Conservation (phyloP, 768 basidiomycete species). For the Royoungia palumana region DNA sequence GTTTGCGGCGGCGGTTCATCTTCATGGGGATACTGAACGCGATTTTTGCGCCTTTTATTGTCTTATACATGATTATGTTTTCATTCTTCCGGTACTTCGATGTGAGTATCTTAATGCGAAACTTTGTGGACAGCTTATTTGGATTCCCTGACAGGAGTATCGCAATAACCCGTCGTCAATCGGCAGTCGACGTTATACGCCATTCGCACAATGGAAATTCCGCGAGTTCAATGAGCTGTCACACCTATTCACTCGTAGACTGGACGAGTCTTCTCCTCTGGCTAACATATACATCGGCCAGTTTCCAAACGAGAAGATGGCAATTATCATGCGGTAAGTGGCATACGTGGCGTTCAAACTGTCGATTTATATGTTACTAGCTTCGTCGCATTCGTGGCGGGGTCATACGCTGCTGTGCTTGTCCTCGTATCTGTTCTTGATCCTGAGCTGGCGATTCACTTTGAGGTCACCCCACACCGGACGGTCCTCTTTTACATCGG, state of each 20-base stretch:
- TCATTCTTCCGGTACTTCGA: conserved; percentile 99
- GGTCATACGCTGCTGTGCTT: conserved; percentile 95
- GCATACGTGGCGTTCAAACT: neutral
- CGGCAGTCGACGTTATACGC: conserved; percentile 88
- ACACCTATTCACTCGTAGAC: conserved; percentile 82
- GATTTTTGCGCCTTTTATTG: conserved; percentile 94
- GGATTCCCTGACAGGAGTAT: conserved; percentile 68
- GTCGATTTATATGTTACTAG: conserved; percentile 38
- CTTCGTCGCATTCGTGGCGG: conserved; percentile 93
- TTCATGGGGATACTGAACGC: conserved; percentile 98
- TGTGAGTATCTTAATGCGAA: conserved; percentile 43
- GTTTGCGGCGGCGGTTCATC: conserved; percentile 80
- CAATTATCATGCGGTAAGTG: conserved; percentile 82
- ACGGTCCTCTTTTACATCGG: conserved; percentile 93
- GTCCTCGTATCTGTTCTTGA: conserved; percentile 89
- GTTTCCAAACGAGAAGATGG: conserved; percentile 93
- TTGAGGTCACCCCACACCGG: conserved; percentile 91
- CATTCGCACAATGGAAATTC: conserved; percentile 97
- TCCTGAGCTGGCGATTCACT: conserved; percentile 88
- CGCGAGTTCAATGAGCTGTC: conserved; percentile 98
- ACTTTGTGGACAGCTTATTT: neutral
- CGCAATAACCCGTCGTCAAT: conserved; percentile 98
- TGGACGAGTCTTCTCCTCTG: conserved; percentile 84
- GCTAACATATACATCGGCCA: conserved; percentile 97
- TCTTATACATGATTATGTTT: conserved; percentile 93